Evolutionary conservation across 2,329 filamentous ascomycete species (phyloP), one percentile per base, ranked within the genome.

Genomic region (Aaosphaeria arxii): DNA sequence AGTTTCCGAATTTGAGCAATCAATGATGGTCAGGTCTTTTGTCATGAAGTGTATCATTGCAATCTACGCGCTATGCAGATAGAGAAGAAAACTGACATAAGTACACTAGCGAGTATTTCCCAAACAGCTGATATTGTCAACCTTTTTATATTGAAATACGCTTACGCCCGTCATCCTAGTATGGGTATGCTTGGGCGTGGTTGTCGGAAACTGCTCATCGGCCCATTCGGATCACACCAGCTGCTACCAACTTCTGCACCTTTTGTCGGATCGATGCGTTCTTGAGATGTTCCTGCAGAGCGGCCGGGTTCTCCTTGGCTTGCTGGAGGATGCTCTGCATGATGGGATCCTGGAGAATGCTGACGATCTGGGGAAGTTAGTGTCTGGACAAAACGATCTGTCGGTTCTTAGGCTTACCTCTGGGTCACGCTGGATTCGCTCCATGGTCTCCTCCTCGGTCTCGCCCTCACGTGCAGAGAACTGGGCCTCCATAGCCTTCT

Each of bases 281-380:
- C 78, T 86, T 89, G 89, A 99, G 96, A 74, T 99, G 95, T 72
- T 99, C 92, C 69, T 95, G 87, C 54, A 99, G 82, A 41, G 94
- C 94, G 43, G 87, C 87, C 13, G 94, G 94, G 64, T 99, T 89
- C 47, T 84, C 85, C 79, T 97, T 95, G 41, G 94, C 94, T 76
- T 99, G 94, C 71, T 97, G 91, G 48, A 97, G 83, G 58, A 96
- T 96, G 57, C 87, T 88, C 76, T 99, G 91, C 92, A 99, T 97
- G 67, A 99, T 86, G 11, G 94, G 94, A 67, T 99, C 94, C 71
- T 91, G 86, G 74, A 97, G 88, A 66, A 96, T 92, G 54, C 78
- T 74, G 82, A 95, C 89, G 69, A 97, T 96, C 85, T 80, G 54
- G 29, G 4, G 2, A 11, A 31, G n/a, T 11, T 41, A 46, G 58